These are phyloP conservation scores for Chrysoporthe puriensis DNA, from an alignment of 2,329 filamentous ascomycete species.

Conservation along the genomic window DNA sequence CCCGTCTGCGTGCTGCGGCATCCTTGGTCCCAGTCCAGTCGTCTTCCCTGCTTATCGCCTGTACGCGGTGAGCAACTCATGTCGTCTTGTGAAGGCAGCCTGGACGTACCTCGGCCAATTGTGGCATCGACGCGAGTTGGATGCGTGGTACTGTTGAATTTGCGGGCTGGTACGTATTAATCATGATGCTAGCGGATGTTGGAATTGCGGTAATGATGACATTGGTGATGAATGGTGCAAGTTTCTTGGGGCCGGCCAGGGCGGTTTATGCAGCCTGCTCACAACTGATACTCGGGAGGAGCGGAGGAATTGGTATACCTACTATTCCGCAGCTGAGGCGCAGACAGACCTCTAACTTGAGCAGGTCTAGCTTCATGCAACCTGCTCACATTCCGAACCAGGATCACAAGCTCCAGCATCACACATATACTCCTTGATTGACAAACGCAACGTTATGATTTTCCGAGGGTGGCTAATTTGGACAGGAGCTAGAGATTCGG, in stretches of 20 bases:
- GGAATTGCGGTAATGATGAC: background rate
- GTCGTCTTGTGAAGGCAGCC: slow-evolving; percentile 8
- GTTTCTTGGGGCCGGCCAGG: background rate
- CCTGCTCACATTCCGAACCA: background rate
- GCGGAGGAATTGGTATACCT: background rate
- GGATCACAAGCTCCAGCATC: background rate
- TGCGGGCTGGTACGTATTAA: slow-evolving; percentile 30
- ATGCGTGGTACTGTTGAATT: slow-evolving; percentile 32
- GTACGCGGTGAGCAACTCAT: slow-evolving; percentile 35
- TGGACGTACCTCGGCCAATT: slow-evolving; percentile 43
- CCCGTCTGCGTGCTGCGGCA: slow-evolving; percentile 44
- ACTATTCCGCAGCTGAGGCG: background rate
- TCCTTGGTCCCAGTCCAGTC: slow-evolving; percentile 51
- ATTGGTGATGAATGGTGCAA: background rate
- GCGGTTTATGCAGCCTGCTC: background rate
- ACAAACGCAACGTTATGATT: too few species aligned
- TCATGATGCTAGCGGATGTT: slow-evolving; percentile 28
- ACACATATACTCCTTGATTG: too few species aligned
- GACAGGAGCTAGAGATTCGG: too few species aligned
- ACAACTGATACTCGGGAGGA: background rate
- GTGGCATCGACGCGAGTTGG: slow-evolving; percentile 40
- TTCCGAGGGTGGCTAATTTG: too few species aligned
- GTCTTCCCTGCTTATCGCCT: slow-evolving; percentile 45
- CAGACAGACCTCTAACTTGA: background rate
- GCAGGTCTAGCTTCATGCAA: background rate